These are phyloP conservation scores for Emergomyces pasteurianus DNA, from an alignment of 2,329 filamentous ascomycete genomes.

Conservation along the genomic window DNA sequence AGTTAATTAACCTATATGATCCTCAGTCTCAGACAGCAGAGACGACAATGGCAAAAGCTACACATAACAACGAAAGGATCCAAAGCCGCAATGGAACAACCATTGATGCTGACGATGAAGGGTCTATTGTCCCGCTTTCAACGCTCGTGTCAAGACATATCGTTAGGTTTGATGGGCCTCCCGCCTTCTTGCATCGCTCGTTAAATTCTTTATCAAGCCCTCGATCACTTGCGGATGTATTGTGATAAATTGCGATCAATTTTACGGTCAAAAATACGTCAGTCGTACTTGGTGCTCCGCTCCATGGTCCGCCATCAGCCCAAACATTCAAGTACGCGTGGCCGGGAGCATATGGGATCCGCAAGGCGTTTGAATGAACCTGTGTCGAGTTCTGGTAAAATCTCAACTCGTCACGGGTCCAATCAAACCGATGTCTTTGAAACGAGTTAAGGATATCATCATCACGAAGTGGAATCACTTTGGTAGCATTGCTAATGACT, in stretches of 20 bases:
- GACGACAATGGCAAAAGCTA: conserved; percentile 5
- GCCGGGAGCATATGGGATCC: conserved; percentile 13
- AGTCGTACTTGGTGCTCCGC: conserved; percentile 16
- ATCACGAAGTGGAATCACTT: conserved; percentile 12
- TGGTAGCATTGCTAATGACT: conserved; percentile 15
- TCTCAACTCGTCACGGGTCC: conserved; percentile 11
- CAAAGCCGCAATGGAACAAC: conserved; percentile 7
- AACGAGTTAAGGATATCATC: conserved; percentile 9
- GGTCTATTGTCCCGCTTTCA: conserved; percentile 8
- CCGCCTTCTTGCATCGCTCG: conserved; percentile 12
- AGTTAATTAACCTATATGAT: too few species aligned
- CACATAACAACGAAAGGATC: conserved; percentile 8
- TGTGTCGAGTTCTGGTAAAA: conserved; percentile 17
- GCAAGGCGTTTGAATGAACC: conserved; percentile 11
- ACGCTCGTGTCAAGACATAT: conserved; percentile 11
- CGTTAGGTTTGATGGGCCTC: conserved; percentile 14
- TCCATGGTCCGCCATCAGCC: conserved; percentile 20
- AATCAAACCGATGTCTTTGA: conserved; percentile 20
- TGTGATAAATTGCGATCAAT: conserved; percentile 17
- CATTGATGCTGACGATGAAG: conserved; percentile 7
- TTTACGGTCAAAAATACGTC: conserved; percentile 16
- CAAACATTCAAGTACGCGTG: conserved; percentile 19
- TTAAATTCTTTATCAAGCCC: conserved; percentile 9
- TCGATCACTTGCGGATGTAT: conserved; percentile 13
- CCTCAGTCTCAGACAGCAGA: not conserved